A percentile compares a stretch with the other conserved stretches of the same genome.
These are phyloP conservation scores for Halteria grandinella DNA, from an alignment of 73 alveolate species.

Conservation along the genomic window DNA sequence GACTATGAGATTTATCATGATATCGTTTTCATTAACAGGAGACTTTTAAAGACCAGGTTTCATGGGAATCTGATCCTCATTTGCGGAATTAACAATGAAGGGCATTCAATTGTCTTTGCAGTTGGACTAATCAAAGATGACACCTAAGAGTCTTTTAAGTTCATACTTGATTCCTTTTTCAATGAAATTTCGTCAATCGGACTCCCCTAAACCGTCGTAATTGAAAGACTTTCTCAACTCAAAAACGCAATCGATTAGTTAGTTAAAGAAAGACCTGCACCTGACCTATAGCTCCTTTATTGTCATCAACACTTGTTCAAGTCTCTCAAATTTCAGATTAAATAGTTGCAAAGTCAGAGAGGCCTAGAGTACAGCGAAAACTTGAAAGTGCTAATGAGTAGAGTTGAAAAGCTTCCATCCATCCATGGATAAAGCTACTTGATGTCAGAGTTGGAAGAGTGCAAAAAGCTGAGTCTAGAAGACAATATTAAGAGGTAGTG, in stretches of 20 bases:
- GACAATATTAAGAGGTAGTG: constrained; percentile 26
- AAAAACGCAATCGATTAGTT: constrained; percentile 52
- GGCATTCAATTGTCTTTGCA: constrained; percentile 27
- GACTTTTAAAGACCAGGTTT: constrained; percentile 46
- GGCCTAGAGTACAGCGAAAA: neutral
- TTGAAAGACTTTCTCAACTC: constrained; percentile 39
- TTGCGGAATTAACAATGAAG: constrained; percentile 44
- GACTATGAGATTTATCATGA: constrained; percentile 34
- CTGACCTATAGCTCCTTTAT: constrained; percentile 12
- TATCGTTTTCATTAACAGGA: constrained; percentile 36
- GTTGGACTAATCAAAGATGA: constrained; percentile 37
- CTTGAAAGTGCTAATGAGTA: neutral
- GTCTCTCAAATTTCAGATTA: constrained; percentile 50
- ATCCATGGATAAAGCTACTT: neutral
- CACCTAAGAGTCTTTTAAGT: constrained; percentile 25
- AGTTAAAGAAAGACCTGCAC: neutral
- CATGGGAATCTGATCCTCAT: constrained; percentile 31
- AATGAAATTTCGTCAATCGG: constrained; percentile 1
- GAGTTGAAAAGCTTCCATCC: constrained; percentile 42
- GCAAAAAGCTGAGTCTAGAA: constrained; percentile 9
- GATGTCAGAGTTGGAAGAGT: constrained; percentile 3
- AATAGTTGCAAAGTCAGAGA: constrained; percentile 14
- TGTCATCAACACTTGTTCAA: constrained; percentile 46
- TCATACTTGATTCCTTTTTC: constrained; percentile 21
- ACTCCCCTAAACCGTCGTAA: constrained; percentile 11